These are phyloP conservation scores for Gossypium davidsonii DNA, from an alignment of 441 rosid genomes.

Conservation along the genomic window DNA sequence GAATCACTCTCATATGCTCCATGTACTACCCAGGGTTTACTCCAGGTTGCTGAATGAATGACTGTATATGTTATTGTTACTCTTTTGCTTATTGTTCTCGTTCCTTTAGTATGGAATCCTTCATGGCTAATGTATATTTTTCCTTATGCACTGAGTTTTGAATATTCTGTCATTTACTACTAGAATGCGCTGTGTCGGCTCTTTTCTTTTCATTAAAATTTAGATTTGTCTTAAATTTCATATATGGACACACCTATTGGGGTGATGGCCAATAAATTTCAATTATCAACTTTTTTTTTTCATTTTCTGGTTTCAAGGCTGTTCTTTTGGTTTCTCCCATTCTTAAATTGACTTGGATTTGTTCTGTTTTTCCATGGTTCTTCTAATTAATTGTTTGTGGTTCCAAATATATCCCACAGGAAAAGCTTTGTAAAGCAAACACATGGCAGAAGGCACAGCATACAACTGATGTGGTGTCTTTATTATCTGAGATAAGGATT, in stretches of 20 bases:
- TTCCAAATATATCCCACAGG: conserved; percentile 42
- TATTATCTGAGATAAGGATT: conserved; percentile 87
- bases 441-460: conserved; percentile 90
- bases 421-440: conserved; percentile 95
- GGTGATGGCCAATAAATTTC: not conserved
- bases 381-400: conserved; percentile 3
- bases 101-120: not conserved
- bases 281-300: not conserved
- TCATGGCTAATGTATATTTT: not conserved
- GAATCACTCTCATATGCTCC: conserved; percentile 91
- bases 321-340: not conserved
- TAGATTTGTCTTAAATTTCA: not conserved
- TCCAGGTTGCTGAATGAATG: conserved; percentile 60
- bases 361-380: not conserved
- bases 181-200: not conserved
- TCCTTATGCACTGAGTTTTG: not conserved
- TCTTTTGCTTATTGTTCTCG: not conserved
- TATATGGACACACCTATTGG: not conserved
- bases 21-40: conserved; percentile 96
- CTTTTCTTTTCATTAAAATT: not conserved
- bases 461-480: conserved; percentile 88
- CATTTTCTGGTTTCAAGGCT: not conserved
- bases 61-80: not conserved
- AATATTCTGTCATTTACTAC: not conserved
- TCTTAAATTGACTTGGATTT: conserved; percentile 11